Percentiles rank a stretch among this genome's conserved stretches.
Evolutionary conservation across 192 early-diverging fungal genomes (phyloP).

Genomic region (Coemansia sp.): DNA sequence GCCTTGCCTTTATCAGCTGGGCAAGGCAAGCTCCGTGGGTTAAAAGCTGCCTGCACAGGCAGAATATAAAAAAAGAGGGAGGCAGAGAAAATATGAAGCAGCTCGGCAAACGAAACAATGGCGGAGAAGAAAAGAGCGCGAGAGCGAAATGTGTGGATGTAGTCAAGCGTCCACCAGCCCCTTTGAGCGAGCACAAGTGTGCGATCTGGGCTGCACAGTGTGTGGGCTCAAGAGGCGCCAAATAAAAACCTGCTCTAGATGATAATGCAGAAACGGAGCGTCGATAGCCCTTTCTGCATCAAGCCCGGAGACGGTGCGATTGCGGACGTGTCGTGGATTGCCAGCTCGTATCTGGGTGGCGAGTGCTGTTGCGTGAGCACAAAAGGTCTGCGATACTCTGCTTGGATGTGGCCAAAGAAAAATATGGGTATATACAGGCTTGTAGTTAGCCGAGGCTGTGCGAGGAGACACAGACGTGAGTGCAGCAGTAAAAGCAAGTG

Average conservation of each 20-base stretch:
- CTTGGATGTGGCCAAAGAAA: too few relatives aligned
- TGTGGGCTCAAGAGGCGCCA: background rate
- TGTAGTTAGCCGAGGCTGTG: background rate
- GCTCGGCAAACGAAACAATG: conserved; percentile 11
- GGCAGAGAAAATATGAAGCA: background rate
- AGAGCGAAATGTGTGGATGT: conserved; percentile 8
- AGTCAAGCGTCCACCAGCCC: conserved; percentile 10
- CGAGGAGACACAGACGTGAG: background rate
- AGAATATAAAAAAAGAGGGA: background rate
- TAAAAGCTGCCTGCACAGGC: background rate
- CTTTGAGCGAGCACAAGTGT: background rate
- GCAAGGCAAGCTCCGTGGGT: background rate
- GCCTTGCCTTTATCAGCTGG: conserved; percentile 1
- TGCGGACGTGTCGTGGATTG: background rate
- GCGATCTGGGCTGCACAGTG: conserved; percentile 7
- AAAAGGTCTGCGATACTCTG: too few relatives aligned
- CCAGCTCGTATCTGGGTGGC: background rate
- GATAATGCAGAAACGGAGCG: background rate
- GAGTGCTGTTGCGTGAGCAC: background rate
- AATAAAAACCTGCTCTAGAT: background rate
- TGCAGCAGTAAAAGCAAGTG: background rate
- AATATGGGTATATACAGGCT: background rate
- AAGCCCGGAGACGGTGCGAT: background rate
- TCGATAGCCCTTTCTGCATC: background rate
- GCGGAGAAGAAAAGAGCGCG: conserved; percentile 5